Percentiles rank a stretch among this genome's conserved stretches.
These are phyloP conservation scores for Phytophthora multivora DNA, from an alignment of 352 stramenopile genomes.

Conservation along the genomic window DNA sequence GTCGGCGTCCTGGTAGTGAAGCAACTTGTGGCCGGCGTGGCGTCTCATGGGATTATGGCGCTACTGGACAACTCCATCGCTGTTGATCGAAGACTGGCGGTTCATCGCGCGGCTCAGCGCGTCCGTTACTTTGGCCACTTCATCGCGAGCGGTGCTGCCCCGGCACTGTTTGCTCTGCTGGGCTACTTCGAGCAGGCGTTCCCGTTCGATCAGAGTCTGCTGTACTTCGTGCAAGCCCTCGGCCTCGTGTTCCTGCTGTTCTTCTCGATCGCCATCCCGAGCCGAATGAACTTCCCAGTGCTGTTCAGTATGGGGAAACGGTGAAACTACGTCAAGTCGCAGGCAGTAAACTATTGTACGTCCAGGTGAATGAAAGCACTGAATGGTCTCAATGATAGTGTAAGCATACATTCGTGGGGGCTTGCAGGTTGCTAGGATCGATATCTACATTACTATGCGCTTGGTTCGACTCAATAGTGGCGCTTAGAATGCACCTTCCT, in stretches of 20 bases:
- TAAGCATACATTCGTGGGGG: constrained; percentile 39
- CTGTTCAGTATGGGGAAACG: constrained; percentile 82
- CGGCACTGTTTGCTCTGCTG: constrained; percentile 72
- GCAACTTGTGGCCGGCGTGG: constrained; percentile 63
- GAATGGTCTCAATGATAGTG: constrained; percentile 25
- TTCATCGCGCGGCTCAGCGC: constrained; percentile 70
- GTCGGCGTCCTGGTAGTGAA: constrained; percentile 66
- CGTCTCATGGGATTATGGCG: constrained; percentile 66
- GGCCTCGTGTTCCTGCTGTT: constrained; percentile 72
- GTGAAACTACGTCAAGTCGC: constrained; percentile 30
- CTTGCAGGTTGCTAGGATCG: constrained; percentile 29
- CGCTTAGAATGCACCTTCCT: constrained; percentile 41
- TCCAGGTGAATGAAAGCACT: constrained; percentile 2
- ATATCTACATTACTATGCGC: constrained; percentile 50
- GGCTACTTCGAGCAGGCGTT: constrained; percentile 81
- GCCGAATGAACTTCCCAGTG: constrained; percentile 81
- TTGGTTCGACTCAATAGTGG: constrained; percentile 20
- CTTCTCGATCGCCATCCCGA: constrained; percentile 80
- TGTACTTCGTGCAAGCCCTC: constrained; percentile 78
- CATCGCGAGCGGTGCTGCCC: constrained; percentile 50
- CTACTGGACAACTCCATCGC: constrained; percentile 84
- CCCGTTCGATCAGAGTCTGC: constrained; percentile 77
- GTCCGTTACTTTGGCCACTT: constrained; percentile 65
- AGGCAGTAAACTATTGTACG: constrained; percentile 9
- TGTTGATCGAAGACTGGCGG: constrained; percentile 66